These are phyloP conservation scores for Keithomyces neogunnii DNA, from an alignment of 2,329 filamentous ascomycete species.

Conservation along the genomic window DNA sequence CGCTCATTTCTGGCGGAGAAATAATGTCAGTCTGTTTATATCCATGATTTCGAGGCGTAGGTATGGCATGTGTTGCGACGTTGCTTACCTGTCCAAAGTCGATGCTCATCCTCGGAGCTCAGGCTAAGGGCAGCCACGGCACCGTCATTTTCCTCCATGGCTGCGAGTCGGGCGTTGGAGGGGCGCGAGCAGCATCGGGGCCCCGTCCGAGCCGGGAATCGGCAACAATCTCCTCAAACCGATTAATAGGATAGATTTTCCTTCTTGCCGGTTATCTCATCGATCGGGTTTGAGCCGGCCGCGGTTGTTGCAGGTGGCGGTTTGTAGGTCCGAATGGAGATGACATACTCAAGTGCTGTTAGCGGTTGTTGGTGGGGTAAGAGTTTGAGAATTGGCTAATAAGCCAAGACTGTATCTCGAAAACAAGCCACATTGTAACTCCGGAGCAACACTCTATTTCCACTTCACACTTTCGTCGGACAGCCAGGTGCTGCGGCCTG, in stretches of 20 bases:
- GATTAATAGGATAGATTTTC: background rate
- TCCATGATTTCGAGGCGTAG: background rate
- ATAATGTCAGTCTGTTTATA: too few relatives aligned
- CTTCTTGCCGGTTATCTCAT: background rate
- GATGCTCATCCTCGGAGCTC: constrained; percentile 64
- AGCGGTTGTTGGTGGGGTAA: too few relatives aligned
- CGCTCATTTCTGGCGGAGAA: constrained; percentile 33
- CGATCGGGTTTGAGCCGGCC: background rate
- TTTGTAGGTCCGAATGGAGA: too few relatives aligned
- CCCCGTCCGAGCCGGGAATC: constrained; percentile 8
- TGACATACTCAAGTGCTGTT: too few relatives aligned
- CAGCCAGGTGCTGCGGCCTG: too few relatives aligned
- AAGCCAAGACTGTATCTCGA: too few relatives aligned
- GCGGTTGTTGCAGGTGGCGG: background rate
- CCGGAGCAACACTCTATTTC: too few relatives aligned
- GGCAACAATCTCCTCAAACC: background rate
- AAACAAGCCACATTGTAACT: too few relatives aligned
- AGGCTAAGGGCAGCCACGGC: constrained; percentile 39
- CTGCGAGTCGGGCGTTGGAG: constrained; percentile 20
- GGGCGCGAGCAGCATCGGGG: constrained; percentile 27
- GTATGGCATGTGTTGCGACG: constrained; percentile 8
- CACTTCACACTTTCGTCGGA: too few relatives aligned
- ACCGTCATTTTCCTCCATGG: constrained; percentile 54
- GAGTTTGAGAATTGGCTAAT: too few relatives aligned
- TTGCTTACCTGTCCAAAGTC: constrained; percentile 74